These are phyloP conservation scores for Ophiosphaerella narmari DNA, from an alignment of 2,329 filamentous ascomycete species.

Conservation along the genomic window DNA sequence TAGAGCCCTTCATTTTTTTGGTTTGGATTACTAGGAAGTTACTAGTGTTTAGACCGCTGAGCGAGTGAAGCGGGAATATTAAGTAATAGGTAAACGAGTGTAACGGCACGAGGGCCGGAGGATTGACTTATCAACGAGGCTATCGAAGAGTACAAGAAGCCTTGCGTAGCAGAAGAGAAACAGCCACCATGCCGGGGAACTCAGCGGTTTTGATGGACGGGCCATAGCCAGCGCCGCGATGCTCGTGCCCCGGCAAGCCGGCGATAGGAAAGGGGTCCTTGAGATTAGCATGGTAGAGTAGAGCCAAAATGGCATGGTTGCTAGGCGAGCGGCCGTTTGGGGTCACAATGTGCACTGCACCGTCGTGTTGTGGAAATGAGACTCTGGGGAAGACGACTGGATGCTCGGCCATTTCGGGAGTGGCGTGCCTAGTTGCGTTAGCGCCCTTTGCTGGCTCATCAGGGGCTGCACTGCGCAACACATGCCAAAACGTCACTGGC, in stretches of 20 bases:
- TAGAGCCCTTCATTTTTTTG: constrained; percentile 75
- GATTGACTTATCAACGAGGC: constrained; percentile 37
- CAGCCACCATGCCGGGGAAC: constrained; percentile 22
- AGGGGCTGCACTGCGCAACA: constrained; percentile 15
- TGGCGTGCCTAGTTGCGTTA: constrained; percentile 8
- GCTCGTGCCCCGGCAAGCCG: constrained; percentile 17
- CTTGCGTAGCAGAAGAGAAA: constrained; percentile 35
- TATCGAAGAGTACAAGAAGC: constrained; percentile 38
- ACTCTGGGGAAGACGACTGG: constrained; percentile 28
- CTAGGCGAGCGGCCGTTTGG: constrained; percentile 23
- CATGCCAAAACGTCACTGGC: constrained; percentile 12
- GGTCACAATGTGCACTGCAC: constrained; percentile 30
- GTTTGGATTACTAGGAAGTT: constrained; percentile 40
- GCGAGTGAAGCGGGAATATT: constrained; percentile 75
- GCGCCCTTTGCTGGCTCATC: constrained; percentile 1
- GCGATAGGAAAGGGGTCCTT: constrained; percentile 40
- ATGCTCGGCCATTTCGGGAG: constrained; percentile 1
- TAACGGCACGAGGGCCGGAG: constrained; percentile 42
- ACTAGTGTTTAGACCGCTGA: constrained; percentile 65
- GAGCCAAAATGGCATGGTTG: constrained; percentile 32
- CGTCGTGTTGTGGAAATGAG: constrained; percentile 34
- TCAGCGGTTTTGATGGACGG: constrained; percentile 36
- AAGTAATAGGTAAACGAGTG: constrained; percentile 39
- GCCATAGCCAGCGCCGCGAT: constrained; percentile 23
- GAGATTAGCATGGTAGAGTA: constrained; percentile 31